Base-by-base conservation (phyloP, 164 flowering plant species). In the Houttuynia cordata region DNA sequence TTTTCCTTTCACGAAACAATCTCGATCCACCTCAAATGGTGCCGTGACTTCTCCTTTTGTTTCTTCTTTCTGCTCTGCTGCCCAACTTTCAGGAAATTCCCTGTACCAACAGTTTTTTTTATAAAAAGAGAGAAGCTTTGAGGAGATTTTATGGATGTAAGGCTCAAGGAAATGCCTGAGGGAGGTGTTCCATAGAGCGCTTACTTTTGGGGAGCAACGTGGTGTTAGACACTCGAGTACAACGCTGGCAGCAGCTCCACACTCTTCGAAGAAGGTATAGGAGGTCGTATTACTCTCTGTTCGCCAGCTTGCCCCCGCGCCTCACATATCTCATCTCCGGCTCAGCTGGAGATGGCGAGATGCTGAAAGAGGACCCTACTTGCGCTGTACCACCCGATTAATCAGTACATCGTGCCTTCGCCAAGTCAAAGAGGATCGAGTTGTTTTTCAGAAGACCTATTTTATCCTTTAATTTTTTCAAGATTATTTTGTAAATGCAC, bases 181-280 rank as follows among this genome's bases (percentile, higher is more conserved):
- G 40, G 61, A 72, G 24, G 40, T 62, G 23, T 4, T 65, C n/a
- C 47, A 41, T 18, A 37, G 63, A 12, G 40, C 50, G 22, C 24
- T 59, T 23, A 61, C 23, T 24, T 53, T 51, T 40, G 69, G 47
- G 42, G 18, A 12, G 18, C 58, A 30, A 13, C 64, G 65, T 53
- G 67, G 64, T 34, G 21, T 34, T 14, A 52, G 73, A 47, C 68
- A 58, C 54, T 70, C 51, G 51, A 70, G 69, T 58, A 53, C 65
- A 1, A 30, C 49, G 5, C 22, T 39, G 3, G 70, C 42, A 22
- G 52, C 17, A 20, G 62, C 58, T 53, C 71, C 76, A 4, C 73
- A 62, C 41, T 66, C 53, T 47, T 63, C 76, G 0, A 73, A 66
- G 57, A 73, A 57, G 62, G 76, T 69, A 55, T 1, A 13, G 24